Evolutionary conservation across 1,284 basidiomycete genomes (phyloP).

Genomic region (Leccinum griseonigrum): DNA sequence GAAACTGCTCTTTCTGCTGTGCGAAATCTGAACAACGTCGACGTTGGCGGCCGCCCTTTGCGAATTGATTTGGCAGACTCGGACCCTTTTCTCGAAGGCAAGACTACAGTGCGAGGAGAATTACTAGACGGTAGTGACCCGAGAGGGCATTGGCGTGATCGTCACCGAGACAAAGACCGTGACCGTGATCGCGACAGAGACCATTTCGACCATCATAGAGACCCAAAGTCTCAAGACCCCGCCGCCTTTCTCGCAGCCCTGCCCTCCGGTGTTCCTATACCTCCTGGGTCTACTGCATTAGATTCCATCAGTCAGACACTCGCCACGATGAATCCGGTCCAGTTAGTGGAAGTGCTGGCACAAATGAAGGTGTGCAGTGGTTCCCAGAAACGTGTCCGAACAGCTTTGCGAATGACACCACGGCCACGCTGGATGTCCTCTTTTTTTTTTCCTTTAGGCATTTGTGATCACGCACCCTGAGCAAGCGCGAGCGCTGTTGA

Average conservation of each 20-base stretch:
- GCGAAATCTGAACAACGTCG: conserved; percentile 81
- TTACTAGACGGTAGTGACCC: conserved; percentile 45
- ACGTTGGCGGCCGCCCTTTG: conserved; percentile 80
- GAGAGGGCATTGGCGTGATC: conserved; percentile 52
- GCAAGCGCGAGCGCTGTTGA: conserved; percentile 79
- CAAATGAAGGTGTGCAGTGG: conserved; percentile 87
- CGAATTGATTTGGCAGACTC: conserved; percentile 77
- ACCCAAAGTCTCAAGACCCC: conserved; percentile 39
- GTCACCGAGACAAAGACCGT: conserved; percentile 35
- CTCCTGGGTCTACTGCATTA: conserved; percentile 72
- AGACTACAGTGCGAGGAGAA: conserved; percentile 57
- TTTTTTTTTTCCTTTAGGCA: conserved; percentile 48
- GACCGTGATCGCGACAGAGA: conserved; percentile 32
- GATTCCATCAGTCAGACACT: conserved; percentile 90
- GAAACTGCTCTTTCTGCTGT: conserved; percentile 85
- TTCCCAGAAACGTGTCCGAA: conserved; percentile 23
- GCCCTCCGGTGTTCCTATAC: conserved; percentile 78
- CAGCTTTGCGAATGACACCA: conserved; percentile 26
- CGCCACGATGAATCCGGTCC: conserved; percentile 78
- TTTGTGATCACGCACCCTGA: conserved; percentile 92
- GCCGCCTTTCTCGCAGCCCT: conserved; percentile 61
- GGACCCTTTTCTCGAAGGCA: conserved; percentile 58
- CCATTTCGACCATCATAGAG: conserved; percentile 23
- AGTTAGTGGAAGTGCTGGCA: conserved; percentile 92
- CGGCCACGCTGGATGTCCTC: conserved; percentile 7